These are phyloP conservation scores for Arthrobotrys pseudoclavata DNA, from an alignment of 2,329 filamentous ascomycete species.

Conservation along the genomic window DNA sequence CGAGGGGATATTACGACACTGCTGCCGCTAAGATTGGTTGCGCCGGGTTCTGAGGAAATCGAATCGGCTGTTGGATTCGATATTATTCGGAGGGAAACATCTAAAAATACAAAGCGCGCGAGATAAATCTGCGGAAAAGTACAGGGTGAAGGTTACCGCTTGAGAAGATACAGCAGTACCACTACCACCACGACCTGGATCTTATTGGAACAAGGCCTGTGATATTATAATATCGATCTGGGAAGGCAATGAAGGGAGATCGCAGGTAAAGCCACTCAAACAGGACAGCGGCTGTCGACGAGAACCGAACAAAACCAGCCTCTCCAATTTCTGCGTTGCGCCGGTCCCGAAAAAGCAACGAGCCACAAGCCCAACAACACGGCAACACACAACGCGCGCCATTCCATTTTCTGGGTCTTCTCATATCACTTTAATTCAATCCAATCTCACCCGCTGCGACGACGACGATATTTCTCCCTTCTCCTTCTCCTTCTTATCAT, in stretches of 20 bases:
- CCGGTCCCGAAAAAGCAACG: slow-evolving; percentile 47
- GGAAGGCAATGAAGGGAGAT: slow-evolving; percentile 52
- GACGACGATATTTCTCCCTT: slow-evolving; percentile 21
- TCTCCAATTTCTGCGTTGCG: slow-evolving; percentile 56
- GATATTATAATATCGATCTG: background rate
- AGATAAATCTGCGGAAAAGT: slow-evolving; percentile 13
- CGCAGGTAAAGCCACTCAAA: slow-evolving; percentile 13
- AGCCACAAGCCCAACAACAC: slow-evolving; percentile 45
- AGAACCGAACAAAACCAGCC: slow-evolving; percentile 35
- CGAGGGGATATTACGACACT: slow-evolving; percentile 26
- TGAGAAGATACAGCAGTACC: background rate
- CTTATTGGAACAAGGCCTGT: background rate
- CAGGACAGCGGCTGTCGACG: slow-evolving; percentile 44
- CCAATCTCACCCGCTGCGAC: slow-evolving; percentile 35
- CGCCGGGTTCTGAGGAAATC: slow-evolving; percentile 33
- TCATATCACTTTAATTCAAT: slow-evolving; percentile 32
- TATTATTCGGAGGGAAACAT: slow-evolving; percentile 5
- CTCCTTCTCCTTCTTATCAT: slow-evolving; percentile 4
- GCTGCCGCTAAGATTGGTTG: slow-evolving; percentile 41
- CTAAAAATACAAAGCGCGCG: slow-evolving; percentile 30
- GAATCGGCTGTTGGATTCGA: slow-evolving; percentile 17
- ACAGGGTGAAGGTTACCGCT: slow-evolving; percentile 26
- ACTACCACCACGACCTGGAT: too few species aligned
- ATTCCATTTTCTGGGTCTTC: slow-evolving; percentile 42
- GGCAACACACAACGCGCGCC: slow-evolving; percentile 57